A percentile compares a stretch with the other conserved stretches of the same genome.
These are phyloP conservation scores for Orbilia oligospora DNA, from an alignment of 2,329 filamentous ascomycete genomes.

Conservation along the genomic window DNA sequence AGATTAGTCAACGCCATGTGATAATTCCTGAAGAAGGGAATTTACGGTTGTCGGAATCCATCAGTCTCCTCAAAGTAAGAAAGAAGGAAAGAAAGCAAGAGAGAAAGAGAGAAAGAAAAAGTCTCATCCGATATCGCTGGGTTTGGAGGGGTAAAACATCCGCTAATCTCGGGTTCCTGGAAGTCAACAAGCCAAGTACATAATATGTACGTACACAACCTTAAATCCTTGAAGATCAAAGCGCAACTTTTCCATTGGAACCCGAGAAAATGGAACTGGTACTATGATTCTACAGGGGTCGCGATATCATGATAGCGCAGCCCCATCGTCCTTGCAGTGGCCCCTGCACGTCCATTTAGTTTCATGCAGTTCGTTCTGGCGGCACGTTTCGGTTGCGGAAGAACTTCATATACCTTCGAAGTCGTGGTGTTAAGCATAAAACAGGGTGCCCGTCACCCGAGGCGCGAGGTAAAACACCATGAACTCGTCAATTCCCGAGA, in stretches of 20 bases:
- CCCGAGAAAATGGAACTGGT: constrained; percentile 15
- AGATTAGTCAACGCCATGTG: constrained; percentile 26
- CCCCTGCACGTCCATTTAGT: constrained; percentile 15
- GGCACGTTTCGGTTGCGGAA: constrained; percentile 35
- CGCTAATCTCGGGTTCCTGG: constrained; percentile 14
- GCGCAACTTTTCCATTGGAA: neutral
- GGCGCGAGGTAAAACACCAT: constrained; percentile 33
- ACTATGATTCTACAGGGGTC: neutral
- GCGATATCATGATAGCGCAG: constrained; percentile 17
- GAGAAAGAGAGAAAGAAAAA: no score
- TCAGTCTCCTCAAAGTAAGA: neutral
- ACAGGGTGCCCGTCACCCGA: constrained; percentile 19
- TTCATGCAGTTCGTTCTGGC: constrained; percentile 14
- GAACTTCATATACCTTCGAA: neutral
- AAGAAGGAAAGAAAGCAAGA: no score
- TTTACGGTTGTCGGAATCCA: neutral
- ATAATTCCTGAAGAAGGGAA: neutral
- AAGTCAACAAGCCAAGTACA: constrained; percentile 1
- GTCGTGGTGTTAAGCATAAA: constrained; percentile 37
- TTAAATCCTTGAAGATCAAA: constrained; percentile 13
- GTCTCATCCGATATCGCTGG: constrained; percentile 27
- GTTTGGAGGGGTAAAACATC: neutral
- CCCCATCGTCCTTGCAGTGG: constrained; percentile 2
- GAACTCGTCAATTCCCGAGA: constrained; percentile 5
- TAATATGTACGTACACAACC: neutral